A percentile compares a stretch with the other conserved stretches of the same genome.
Conservation (phyloP, 139 green algal genomes). For the Zygnema circumcarinatum region DNA sequence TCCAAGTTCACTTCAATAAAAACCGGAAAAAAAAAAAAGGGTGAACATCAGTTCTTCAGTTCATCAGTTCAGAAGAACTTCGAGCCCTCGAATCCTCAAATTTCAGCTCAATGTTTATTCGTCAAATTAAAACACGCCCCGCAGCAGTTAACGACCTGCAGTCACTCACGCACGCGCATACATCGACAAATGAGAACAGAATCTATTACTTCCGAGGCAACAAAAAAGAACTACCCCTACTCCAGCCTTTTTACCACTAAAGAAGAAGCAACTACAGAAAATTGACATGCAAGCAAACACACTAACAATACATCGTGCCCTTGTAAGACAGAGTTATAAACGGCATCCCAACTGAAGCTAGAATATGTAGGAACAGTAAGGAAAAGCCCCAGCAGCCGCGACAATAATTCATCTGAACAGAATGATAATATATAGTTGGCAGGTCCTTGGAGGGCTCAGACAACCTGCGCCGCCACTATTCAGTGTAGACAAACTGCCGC, state of each 20-base stretch:
- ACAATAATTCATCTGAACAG: background rate
- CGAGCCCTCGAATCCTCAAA: too few species aligned
- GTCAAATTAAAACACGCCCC: too few species aligned
- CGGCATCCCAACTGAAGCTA: background rate
- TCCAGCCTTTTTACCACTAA: too few species aligned
- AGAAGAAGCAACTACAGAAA: slow-evolving; percentile 16
- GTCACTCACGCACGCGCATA: too few species aligned
- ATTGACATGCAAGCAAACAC: too few species aligned
- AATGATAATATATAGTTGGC: background rate
- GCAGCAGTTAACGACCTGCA: too few species aligned
- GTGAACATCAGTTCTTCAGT: too few species aligned
- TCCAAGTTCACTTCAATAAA: too few species aligned
- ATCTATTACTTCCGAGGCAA: background rate
- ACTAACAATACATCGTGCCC: too few species aligned
- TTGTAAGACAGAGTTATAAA: slow-evolving; percentile 18
- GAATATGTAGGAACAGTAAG: slow-evolving; percentile 14
- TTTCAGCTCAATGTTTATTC: too few species aligned
- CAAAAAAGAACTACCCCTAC: background rate
- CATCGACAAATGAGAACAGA: background rate
- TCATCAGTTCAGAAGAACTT: too few species aligned
- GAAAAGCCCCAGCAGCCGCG: background rate
- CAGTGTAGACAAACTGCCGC: slow-evolving; percentile 57
- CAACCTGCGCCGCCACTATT: background rate
- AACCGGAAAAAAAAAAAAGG: too few species aligned
- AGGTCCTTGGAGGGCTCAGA: background rate